Percentiles rank a stretch among this genome's conserved stretches.
Evolutionary conservation across 139 green algal genomes (phyloP).

Genomic region (Coelastrella sp.): DNA sequence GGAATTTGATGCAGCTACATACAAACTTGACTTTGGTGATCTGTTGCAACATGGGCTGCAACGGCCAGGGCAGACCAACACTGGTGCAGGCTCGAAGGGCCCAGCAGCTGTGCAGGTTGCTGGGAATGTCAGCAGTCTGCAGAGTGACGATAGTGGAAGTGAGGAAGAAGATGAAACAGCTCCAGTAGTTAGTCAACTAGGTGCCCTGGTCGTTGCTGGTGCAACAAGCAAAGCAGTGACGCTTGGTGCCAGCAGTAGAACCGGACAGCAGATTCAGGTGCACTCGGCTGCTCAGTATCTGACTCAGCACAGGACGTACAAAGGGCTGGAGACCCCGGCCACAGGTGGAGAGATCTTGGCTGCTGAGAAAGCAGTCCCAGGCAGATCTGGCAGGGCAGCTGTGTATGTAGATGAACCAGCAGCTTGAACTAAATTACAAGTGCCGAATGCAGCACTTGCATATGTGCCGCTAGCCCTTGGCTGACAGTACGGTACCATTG

Average conservation of each 20-base stretch:
- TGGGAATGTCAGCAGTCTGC: slow-evolving; percentile 32
- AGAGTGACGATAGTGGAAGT: background rate
- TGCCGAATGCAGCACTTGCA: no score
- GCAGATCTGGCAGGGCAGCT: slow-evolving; percentile 67
- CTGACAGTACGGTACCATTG: no score
- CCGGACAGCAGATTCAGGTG: slow-evolving; percentile 52
- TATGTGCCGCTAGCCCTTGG: no score
- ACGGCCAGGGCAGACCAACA: background rate
- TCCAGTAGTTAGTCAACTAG: background rate
- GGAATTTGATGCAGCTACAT: slow-evolving; percentile 39
- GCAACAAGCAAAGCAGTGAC: background rate
- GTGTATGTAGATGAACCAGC: slow-evolving; percentile 61
- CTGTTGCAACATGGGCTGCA: background rate
- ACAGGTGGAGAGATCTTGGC: slow-evolving; percentile 56
- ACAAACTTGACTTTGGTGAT: slow-evolving; percentile 41
- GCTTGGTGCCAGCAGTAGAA: slow-evolving; percentile 1
- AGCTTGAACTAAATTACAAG: background rate
- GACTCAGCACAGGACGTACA: slow-evolving; percentile 71
- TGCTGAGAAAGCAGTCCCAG: slow-evolving; percentile 46
- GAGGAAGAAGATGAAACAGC: background rate
- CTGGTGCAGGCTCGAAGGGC: background rate
- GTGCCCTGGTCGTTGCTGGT: slow-evolving; percentile 36
- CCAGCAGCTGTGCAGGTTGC: background rate
- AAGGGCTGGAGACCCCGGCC: slow-evolving; percentile 81
- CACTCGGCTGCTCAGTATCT: slow-evolving; percentile 80